A percentile compares a stretch with the other conserved stretches of the same genome.
These are phyloP conservation scores for Periconia digitata DNA, from an alignment of 2,329 filamentous ascomycete genomes.

Conservation along the genomic window DNA sequence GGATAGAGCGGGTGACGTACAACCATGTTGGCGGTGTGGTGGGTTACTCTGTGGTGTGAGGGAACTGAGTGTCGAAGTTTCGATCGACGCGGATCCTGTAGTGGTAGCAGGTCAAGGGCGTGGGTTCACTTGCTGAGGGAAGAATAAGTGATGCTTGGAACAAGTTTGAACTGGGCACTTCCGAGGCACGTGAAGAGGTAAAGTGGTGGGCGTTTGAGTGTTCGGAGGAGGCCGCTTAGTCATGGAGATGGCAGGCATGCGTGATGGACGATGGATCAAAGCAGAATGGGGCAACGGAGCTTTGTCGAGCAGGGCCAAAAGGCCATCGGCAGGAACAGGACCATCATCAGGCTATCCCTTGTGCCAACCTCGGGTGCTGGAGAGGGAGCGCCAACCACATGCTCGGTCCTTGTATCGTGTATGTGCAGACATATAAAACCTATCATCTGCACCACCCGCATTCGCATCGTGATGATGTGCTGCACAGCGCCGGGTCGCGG, in stretches of 20 bases:
- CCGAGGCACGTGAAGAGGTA: not conserved
- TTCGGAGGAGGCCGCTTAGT: too few relatives aligned
- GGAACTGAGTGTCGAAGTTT: too few relatives aligned
- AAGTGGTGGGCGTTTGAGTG: too few relatives aligned
- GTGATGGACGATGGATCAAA: not conserved
- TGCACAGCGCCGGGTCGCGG: conserved; percentile 16
- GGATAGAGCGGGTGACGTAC: conserved; percentile 32
- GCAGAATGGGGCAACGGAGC: too few relatives aligned
- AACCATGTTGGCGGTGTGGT: conserved; percentile 33
- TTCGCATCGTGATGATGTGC: not conserved
- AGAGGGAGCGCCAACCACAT: too few relatives aligned
- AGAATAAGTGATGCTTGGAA: too few relatives aligned
- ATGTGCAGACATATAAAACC: not conserved
- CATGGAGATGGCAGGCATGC: conserved; percentile 9
- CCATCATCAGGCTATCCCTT: conserved; percentile 19
- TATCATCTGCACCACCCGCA: not conserved
- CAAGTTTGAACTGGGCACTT: not conserved
- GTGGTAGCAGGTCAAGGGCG: too few relatives aligned
- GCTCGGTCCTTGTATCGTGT: not conserved
- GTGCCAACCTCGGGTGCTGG: not conserved
- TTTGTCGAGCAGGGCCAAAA: conserved; percentile 1
- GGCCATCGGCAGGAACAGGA: not conserved
- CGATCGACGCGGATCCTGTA: too few relatives aligned
- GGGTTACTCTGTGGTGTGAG: not conserved
- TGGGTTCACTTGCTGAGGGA: too few relatives aligned